Percentiles rank a stretch among this genome's conserved stretches.
phyloP scores from a whole-genome alignment of 176 grass and related monocot genomes.

The Luzula sylvatica region DNA sequence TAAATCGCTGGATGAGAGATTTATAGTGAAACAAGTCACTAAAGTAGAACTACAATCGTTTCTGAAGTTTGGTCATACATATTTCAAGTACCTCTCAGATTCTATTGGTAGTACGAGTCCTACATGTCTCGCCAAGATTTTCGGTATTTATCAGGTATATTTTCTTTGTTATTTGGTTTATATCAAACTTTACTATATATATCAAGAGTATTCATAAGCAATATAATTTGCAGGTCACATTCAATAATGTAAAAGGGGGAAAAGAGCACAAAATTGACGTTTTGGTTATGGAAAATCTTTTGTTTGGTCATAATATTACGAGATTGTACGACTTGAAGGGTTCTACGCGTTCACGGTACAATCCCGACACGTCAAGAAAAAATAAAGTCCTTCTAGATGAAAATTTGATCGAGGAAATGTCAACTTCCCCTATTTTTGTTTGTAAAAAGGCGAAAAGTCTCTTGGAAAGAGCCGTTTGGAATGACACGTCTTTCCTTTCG shows the following conservation, averaged over 20 bases:
- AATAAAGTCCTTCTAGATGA: conserved; percentile 97
- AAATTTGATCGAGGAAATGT: conserved; percentile 91
- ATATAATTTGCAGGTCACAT: conserved; percentile 3
- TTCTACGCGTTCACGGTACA: conserved; percentile 89
- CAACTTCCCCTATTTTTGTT: conserved; percentile 96
- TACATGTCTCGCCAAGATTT: conserved; percentile 95
- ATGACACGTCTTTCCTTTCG: conserved; percentile 87
- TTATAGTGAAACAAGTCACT: conserved; percentile 93
- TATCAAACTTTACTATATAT: no score
- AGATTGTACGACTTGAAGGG: conserved; percentile 97
- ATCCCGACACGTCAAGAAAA: conserved; percentile 72
- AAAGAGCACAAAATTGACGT: conserved; percentile 92
- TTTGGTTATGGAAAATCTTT: conserved; percentile 96
- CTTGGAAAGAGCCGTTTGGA: conserved; percentile 97
- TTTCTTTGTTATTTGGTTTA: neutral
- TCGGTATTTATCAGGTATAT: conserved; percentile 93
- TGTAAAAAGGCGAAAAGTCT: conserved; percentile 81
- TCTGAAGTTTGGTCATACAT: conserved; percentile 80
- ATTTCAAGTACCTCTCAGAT: conserved; percentile 81
- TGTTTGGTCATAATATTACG: conserved; percentile 68
- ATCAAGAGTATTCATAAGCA: neutral
- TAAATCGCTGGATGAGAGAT: conserved; percentile 96
- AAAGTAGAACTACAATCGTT: conserved; percentile 96
- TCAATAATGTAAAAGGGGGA: conserved; percentile 63
- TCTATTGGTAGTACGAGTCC: conserved; percentile 77